phyloP scores from a whole-genome alignment of 129 eudicot species.

The Smallanthus sonchifolius region DNA sequence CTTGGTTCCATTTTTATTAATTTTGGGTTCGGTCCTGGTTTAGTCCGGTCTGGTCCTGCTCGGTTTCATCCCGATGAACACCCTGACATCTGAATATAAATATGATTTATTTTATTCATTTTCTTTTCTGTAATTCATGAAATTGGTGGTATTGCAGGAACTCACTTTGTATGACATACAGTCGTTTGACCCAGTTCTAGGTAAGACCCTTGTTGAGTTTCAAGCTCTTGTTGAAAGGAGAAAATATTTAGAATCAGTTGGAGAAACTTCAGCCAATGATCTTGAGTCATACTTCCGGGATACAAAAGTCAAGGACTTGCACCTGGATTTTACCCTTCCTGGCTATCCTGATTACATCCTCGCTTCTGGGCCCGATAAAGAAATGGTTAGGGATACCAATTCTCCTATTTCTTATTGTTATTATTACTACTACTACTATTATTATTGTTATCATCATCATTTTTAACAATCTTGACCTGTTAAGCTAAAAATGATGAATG shows the following conservation, averaged over 20 bases:
- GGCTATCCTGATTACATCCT: conserved; percentile 83
- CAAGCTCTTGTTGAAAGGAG: conserved; percentile 71
- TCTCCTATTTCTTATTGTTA: no score
- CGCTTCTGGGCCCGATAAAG: conserved; percentile 35
- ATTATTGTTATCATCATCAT: background rate
- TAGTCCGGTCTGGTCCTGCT: background rate
- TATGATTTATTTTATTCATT: background rate
- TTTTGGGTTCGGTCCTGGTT: conserved; percentile 5
- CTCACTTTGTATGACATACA: conserved; percentile 71
- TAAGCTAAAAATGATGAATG: background rate
- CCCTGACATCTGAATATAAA: background rate
- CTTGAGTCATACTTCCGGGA: conserved; percentile 44
- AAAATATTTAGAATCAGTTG: conserved; percentile 35
- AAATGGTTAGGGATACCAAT: conserved; percentile 55
- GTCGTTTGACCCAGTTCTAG: conserved; percentile 82
- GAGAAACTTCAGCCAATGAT: conserved; percentile 26
- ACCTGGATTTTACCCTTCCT: conserved; percentile 87
- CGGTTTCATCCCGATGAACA: background rate
- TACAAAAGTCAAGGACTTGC: conserved; percentile 71
- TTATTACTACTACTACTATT: no score
- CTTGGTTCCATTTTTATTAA: background rate
- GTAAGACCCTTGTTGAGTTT: conserved; percentile 69
- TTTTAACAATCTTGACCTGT: background rate
- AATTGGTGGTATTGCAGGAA: conserved; percentile 45
- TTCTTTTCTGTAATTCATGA: background rate